These are phyloP conservation scores for Melastoma malabathricum DNA, from an alignment of 345 rosid genomes.

Conservation along the genomic window DNA sequence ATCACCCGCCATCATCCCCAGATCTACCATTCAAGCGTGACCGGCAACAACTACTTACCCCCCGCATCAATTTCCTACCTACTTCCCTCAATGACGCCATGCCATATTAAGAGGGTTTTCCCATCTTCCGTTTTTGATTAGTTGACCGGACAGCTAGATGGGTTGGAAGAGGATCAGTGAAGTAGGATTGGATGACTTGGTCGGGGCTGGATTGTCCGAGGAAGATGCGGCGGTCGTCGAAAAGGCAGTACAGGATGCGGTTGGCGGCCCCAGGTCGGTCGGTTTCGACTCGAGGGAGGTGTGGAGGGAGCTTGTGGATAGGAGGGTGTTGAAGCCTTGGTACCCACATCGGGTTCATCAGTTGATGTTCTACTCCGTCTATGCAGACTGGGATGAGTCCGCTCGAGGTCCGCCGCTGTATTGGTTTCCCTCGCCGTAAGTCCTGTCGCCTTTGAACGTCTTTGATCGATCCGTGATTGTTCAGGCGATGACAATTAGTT, in stretches of 20 bases:
- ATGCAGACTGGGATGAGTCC: conserved; percentile 55
- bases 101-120: no score
- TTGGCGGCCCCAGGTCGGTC: conserved; percentile 5
- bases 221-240: conserved; percentile 34
- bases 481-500: not conserved
- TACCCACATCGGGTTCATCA: conserved; percentile 66
- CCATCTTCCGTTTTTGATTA: not conserved
- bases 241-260: conserved; percentile 16
- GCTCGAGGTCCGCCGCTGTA: conserved; percentile 61
- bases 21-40: not conserved
- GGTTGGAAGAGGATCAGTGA: conserved; percentile 23
- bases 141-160: conserved; percentile 4
- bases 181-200: conserved; percentile 37
- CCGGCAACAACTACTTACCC: no score
- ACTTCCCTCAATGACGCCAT: not conserved
- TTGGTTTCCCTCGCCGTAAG: conserved; percentile 78
- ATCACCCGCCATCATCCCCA: not conserved
- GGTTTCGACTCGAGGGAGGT: conserved; percentile 34
- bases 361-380: conserved; percentile 53
- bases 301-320: conserved; percentile 43
- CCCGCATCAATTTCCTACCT: not conserved
- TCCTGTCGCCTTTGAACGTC: not conserved
- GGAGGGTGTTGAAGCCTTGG: conserved; percentile 46
- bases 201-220: conserved; percentile 31
- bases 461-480: not conserved